Conservation (phyloP, 495 filamentous ascomycete species). For the Xylaria castorea region DNA sequence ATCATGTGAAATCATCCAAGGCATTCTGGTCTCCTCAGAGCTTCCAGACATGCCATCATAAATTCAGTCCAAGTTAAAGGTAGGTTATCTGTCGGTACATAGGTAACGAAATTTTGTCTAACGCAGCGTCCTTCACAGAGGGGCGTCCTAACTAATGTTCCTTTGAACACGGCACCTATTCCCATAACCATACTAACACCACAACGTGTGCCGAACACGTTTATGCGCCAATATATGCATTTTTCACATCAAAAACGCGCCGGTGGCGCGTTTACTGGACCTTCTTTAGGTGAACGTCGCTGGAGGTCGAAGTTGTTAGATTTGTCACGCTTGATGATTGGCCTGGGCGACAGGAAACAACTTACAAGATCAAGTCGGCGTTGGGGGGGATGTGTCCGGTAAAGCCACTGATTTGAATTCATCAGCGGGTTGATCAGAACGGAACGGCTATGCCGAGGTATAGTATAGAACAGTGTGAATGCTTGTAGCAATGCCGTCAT, state of each 20-base stretch:
- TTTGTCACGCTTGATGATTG: neutral
- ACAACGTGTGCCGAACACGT: neutral
- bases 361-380: constrained; percentile 64
- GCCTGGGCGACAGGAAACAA: constrained; percentile 2
- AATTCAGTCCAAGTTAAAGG: neutral
- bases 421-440: constrained; percentile 36
- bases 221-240: constrained; percentile 12
- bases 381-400: constrained; percentile 66
- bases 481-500: neutral
- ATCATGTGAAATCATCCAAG: neutral
- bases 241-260: neutral
- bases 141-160: neutral
- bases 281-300: constrained; percentile 59
- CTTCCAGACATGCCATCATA: neutral
- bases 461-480: neutral
- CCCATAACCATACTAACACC: neutral
- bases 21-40: neutral
- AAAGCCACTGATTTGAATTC: constrained; percentile 60
- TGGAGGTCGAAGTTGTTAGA: constrained; percentile 35
- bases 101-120: neutral
- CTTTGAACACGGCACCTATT: neutral
- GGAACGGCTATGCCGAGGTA: neutral
- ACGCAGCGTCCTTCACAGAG: neutral
- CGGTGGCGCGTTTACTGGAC: constrained; percentile 43
- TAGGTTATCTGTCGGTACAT: neutral